Evolutionary conservation across 2,329 filamentous ascomycete species (phyloP).

Genomic region (Fusarium guadeloupense): DNA sequence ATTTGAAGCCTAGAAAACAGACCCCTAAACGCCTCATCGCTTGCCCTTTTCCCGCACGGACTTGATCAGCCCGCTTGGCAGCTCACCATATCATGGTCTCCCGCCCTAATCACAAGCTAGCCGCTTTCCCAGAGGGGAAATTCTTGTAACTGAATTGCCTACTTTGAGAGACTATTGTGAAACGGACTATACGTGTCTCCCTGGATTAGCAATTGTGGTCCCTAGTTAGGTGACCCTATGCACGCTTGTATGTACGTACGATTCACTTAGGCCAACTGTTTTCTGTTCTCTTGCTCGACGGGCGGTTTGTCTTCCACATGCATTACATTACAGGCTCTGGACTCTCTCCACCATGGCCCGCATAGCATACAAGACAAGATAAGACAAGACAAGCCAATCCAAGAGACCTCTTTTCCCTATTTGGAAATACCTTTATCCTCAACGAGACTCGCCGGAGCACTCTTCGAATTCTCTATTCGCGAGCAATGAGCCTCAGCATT

Average conservation of each 20-base stretch:
- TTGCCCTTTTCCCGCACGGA: not conserved
- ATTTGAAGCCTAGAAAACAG: not conserved
- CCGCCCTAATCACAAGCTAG: slow-evolving; percentile 1
- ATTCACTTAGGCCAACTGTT: not conserved
- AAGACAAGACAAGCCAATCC: not conserved
- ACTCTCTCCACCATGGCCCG: slow-evolving; percentile 30
- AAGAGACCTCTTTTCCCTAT: slow-evolving; percentile 1
- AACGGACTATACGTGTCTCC: slow-evolving; percentile 18
- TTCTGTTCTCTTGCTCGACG: slow-evolving; percentile 15
- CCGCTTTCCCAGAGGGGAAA: not conserved
- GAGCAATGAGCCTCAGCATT: slow-evolving; percentile 16
- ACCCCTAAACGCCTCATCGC: slow-evolving; percentile 16
- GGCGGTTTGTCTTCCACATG: not conserved
- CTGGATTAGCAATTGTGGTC: not conserved
- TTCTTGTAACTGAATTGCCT: not conserved
- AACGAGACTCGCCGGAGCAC: not conserved
- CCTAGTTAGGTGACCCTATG: slow-evolving; percentile 12
- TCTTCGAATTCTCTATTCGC: not conserved
- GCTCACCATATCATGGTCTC: slow-evolving; percentile 1
- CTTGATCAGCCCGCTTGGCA: slow-evolving; percentile 2
- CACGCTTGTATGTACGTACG: not conserved
- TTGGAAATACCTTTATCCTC: not conserved
- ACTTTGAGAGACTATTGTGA: slow-evolving; percentile 12
- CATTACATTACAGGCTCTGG: no score
- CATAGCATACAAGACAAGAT: slow-evolving; percentile 3